These are phyloP conservation scores for Plasmodium gonderi DNA, from an alignment of 169 alveolate species.

Conservation along the genomic window DNA sequence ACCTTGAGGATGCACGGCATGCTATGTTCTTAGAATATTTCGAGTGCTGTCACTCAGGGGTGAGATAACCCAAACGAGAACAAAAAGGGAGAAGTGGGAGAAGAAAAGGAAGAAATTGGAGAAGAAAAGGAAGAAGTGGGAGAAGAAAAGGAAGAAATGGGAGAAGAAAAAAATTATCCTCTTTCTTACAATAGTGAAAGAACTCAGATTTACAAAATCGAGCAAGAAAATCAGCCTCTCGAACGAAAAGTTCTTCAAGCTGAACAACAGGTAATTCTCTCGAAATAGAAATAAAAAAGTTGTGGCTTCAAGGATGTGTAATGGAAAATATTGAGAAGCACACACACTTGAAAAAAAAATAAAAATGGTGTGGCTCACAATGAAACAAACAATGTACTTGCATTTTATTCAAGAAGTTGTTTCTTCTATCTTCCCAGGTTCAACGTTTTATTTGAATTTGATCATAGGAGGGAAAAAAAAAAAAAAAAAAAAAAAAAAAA, in stretches of 20 bases:
- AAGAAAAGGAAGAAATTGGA: not conserved
- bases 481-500: not conserved
- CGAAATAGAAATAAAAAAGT: no score
- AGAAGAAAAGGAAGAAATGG: not conserved
- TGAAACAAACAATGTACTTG: no score
- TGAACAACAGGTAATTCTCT: no score
- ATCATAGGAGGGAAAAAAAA: not conserved
- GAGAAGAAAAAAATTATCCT: not conserved
- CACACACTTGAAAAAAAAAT: no score
- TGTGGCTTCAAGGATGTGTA: no score
- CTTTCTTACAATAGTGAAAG: no score
- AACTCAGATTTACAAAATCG: no score
- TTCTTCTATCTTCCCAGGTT: not conserved
- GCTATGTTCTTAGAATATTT: not conserved
- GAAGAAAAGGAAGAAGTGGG: not conserved
- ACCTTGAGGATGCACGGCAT: slow-evolving; percentile 74
- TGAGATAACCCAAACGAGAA: not conserved
- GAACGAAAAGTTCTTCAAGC: no score
- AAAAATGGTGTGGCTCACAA: no score
- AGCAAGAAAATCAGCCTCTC: no score
- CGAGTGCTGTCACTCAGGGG: not conserved
- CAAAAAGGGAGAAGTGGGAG: not conserved
- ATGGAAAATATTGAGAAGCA: no score
- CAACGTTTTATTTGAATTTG: not conserved
- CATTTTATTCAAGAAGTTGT: no score